Evolutionary conservation across 345 rosid species (phyloP).

Genomic region (Populus tremula): DNA sequence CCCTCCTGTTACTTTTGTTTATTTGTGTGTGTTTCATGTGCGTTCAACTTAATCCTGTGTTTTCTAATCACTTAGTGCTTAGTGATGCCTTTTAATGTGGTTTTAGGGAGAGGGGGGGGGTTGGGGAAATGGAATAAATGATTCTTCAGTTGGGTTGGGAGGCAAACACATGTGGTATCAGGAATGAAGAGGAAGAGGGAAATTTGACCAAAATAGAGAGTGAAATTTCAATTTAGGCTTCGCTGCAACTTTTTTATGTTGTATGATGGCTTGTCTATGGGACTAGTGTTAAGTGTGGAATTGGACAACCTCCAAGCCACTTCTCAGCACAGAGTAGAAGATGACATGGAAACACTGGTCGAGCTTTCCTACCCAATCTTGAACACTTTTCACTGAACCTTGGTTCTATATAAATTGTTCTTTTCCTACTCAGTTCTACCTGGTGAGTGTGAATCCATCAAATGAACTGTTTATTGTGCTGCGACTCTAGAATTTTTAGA

Average conservation of each 20-base stretch:
- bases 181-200: not conserved
- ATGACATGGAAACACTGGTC: not conserved
- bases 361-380: not conserved
- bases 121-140: not conserved
- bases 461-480: not conserved
- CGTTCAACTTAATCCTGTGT: not conserved
- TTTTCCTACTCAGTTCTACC: not conserved
- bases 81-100: not conserved
- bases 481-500: not conserved
- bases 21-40: not conserved
- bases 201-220: not conserved
- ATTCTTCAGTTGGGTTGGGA: slow-evolving; percentile 2
- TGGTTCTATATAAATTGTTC: not conserved
- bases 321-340: not conserved
- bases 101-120: not conserved
- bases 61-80: not conserved
- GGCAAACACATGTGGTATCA: not conserved
- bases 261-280: not conserved
- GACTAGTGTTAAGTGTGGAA: not conserved
- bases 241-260: not conserved
- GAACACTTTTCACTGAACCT: not conserved
- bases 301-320: not conserved
- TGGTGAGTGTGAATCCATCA: not conserved
- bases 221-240: not conserved
- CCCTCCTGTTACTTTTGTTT: not conserved